Conservation (phyloP, 2,329 filamentous ascomycete genomes). For the Calonectria hongkongensis region DNA sequence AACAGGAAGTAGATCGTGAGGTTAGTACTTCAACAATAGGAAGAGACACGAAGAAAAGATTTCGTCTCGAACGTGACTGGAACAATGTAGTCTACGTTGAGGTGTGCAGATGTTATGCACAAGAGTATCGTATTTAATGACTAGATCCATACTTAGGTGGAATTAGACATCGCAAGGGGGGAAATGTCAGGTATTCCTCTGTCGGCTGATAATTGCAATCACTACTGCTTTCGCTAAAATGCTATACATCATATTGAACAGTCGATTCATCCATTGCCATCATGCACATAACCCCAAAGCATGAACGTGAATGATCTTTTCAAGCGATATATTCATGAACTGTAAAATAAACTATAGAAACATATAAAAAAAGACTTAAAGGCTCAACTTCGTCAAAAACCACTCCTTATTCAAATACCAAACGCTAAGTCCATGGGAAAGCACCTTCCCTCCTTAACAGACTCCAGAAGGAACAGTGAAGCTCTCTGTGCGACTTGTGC, state of each 20-base stretch:
- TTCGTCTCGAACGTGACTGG: neutral
- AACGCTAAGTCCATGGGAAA: neutral
- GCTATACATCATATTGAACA: no score
- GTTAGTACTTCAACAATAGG: neutral
- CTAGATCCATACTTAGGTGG: no score
- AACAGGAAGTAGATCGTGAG: neutral
- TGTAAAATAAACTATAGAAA: neutral
- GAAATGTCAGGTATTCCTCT: no score
- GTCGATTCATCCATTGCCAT: no score
- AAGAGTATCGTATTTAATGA: no score
- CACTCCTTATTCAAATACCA: neutral
- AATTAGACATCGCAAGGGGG: no score
- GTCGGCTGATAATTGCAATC: no score
- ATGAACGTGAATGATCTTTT: no score
- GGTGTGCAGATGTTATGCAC: no score
- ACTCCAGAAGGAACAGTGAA: conserved; percentile 53
- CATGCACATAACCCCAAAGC: no score
- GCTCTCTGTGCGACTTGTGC: conserved; percentile 56
- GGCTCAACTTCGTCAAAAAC: neutral
- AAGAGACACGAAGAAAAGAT: neutral
- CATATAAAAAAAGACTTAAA: neutral
- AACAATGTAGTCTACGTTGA: neutral
- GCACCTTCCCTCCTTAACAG: conserved; percentile 44
- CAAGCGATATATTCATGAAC: no score
- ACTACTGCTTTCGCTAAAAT: no score